Conservation (phyloP, 306 rosid species). For the Citrullus colocynthis region DNA sequence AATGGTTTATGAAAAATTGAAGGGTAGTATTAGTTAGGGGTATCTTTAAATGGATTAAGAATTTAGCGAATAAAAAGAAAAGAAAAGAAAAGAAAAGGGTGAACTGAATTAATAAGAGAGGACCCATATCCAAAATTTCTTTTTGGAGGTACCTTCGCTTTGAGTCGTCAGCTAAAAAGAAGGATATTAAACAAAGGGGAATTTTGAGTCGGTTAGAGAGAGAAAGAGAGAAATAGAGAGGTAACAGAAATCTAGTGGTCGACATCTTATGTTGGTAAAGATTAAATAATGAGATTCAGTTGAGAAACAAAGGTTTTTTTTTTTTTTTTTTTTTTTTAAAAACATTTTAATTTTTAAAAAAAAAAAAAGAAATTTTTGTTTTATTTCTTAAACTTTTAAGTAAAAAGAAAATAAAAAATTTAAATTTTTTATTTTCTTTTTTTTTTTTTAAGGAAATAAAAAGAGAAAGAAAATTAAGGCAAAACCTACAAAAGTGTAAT, state of each 20-base stretch:
- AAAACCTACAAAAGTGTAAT: neutral
- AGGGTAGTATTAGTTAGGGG: too few relatives aligned
- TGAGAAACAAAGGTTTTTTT: too few relatives aligned
- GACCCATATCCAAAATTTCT: neutral
- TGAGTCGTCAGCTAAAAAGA: constrained; percentile 1
- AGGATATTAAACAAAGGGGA: neutral
- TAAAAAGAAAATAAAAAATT: too few relatives aligned
- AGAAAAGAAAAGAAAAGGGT: neutral
- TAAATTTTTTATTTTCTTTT: too few relatives aligned
- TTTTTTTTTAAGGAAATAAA: too few relatives aligned
- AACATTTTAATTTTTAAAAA: too few relatives aligned
- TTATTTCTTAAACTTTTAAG: too few relatives aligned
- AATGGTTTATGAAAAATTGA: too few relatives aligned
- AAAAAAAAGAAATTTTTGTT: too few relatives aligned
- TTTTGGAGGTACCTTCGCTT: constrained; percentile 4
- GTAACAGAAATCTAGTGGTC: neutral
- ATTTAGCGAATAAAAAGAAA: neutral
- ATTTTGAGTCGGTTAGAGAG: neutral
- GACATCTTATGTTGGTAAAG: neutral
- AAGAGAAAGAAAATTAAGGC: neutral
- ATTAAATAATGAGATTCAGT: too few relatives aligned
- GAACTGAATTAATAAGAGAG: too few relatives aligned
- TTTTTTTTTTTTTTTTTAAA: too few relatives aligned
- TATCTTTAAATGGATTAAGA: neutral
- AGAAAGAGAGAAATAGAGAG: neutral